Conservation (phyloP, 768 basidiomycete species). For the Pisolithus marmoratus region DNA sequence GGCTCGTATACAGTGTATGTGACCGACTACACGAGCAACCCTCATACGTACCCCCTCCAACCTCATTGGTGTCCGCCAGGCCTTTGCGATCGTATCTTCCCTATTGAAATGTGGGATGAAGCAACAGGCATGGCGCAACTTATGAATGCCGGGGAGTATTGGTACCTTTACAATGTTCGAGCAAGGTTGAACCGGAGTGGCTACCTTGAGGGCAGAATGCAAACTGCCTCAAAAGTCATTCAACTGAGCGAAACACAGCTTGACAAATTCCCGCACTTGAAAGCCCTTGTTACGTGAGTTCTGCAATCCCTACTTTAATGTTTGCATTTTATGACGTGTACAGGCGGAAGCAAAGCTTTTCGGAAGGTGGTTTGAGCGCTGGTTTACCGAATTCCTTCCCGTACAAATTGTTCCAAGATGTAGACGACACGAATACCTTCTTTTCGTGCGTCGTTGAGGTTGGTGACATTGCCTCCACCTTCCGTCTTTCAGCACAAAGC, state of each 20-base stretch:
- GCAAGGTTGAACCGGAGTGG: constrained; percentile 35
- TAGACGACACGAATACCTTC: constrained; percentile 33
- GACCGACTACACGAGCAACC: constrained; percentile 58
- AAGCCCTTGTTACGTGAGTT: constrained; percentile 48
- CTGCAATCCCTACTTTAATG: not conserved
- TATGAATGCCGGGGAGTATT: constrained; percentile 48
- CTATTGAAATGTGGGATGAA: constrained; percentile 54
- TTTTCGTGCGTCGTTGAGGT: constrained; percentile 61
- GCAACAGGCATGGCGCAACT: constrained; percentile 36
- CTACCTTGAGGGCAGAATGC: constrained; percentile 50
- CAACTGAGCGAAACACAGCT: constrained; percentile 38
- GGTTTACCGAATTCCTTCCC: constrained; percentile 31
- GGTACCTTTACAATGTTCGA: constrained; percentile 47
- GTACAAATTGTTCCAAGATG: constrained; percentile 45
- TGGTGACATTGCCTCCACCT: constrained; percentile 1
- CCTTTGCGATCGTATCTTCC: constrained; percentile 42
- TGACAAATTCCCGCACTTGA: constrained; percentile 33
- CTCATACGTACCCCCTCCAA: constrained; percentile 26
- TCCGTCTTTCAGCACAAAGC: not conserved
- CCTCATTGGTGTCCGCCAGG: constrained; percentile 43
- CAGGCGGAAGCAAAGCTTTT: constrained; percentile 47
- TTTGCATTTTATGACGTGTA: constrained; percentile 1
- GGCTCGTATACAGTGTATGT: constrained; percentile 47
- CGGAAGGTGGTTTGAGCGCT: constrained; percentile 18
- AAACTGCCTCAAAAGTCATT: constrained; percentile 36